Base-by-base conservation (phyloP, 2,329 filamentous ascomycete species). In the Escovopsis sp. region DNA sequence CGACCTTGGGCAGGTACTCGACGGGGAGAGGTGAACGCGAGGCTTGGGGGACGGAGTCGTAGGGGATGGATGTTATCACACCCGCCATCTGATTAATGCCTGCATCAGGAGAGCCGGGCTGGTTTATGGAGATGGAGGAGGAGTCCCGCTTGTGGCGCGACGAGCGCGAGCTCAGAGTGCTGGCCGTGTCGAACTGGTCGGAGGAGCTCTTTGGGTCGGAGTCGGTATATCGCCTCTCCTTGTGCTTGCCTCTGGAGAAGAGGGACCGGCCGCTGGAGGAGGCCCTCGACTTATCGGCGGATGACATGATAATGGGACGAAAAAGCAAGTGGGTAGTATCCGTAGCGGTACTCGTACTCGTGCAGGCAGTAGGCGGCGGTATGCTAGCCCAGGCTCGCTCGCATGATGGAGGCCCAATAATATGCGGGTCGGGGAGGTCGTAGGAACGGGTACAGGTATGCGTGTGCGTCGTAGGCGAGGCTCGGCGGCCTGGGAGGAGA, bases 211-310 rank as follows among this genome's bases (percentile, higher is more conserved):
- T 69, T 52, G 69, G 67, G 55, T 80, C 75, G 53, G 75, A 70
- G 59, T 76, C 74, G 48, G 69, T 63, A 54, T 71, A 69, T 59
- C 79, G 75, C 55, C 75, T 74, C 53, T 73, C 70, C 63, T 80
- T 85, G 63, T 93, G 82, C 67, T 86, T 91, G 65, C 80, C 83
- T 58, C 87, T 77, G 55, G 85, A 87, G 68, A 95, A 95, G 69
- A 95, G 86, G 48, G 82, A 85, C 58, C 79, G 81, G 56, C 72
- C 72, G 54, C 66, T 66, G 43, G 85, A 87, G 50, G 83, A 86
- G 69, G 89, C 83, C 63, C 84, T 79, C 55, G 81, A 72, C 67
- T 88, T 86, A 68, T 85, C 81, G 68, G 82, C 71, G 58, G 75
- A 70, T 55, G 78, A 69, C 76, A 77, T 76, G 55, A 51, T 53